Percentiles rank a stretch among this genome's conserved stretches.
phyloP scores from a whole-genome alignment of 345 rosid species.

The Euphorbia tirucalli region DNA sequence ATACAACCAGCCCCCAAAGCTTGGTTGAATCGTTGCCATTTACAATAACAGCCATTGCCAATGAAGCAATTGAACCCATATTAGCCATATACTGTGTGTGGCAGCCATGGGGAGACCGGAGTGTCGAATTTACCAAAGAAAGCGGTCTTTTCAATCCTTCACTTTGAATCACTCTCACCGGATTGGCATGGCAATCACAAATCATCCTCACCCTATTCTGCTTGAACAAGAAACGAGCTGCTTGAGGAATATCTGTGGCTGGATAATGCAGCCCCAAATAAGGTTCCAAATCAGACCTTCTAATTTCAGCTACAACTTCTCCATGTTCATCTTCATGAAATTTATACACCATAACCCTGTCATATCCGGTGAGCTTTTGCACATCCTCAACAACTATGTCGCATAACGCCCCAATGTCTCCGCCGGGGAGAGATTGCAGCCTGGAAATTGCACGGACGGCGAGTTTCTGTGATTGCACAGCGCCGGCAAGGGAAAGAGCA shows the following conservation, averaged over 20 bases:
- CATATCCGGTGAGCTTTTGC: constrained; percentile 76
- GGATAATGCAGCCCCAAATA: constrained; percentile 85
- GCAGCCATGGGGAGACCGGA: constrained; percentile 70
- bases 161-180: constrained; percentile 61
- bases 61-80: constrained; percentile 83
- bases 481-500: constrained; percentile 65
- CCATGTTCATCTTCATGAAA: constrained; percentile 92
- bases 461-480: constrained; percentile 82
- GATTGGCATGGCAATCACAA: constrained; percentile 66
- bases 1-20: constrained; percentile 90
- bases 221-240: constrained; percentile 77
- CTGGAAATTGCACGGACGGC: constrained; percentile 78
- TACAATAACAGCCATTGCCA: constrained; percentile 55
- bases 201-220: constrained; percentile 80
- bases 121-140: constrained; percentile 71
- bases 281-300: constrained; percentile 85
- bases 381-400: constrained; percentile 89
- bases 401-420: constrained; percentile 72
- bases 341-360: constrained; percentile 84
- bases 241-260: constrained; percentile 85
- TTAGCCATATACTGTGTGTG: constrained; percentile 75
- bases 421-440: constrained; percentile 80
- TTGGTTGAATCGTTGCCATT: constrained; percentile 47
- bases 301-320: constrained; percentile 78
- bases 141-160: constrained; percentile 64